Base-by-base conservation (phyloP, 2,329 filamentous ascomycete genomes). In the Coleophoma eucalyptorum region DNA sequence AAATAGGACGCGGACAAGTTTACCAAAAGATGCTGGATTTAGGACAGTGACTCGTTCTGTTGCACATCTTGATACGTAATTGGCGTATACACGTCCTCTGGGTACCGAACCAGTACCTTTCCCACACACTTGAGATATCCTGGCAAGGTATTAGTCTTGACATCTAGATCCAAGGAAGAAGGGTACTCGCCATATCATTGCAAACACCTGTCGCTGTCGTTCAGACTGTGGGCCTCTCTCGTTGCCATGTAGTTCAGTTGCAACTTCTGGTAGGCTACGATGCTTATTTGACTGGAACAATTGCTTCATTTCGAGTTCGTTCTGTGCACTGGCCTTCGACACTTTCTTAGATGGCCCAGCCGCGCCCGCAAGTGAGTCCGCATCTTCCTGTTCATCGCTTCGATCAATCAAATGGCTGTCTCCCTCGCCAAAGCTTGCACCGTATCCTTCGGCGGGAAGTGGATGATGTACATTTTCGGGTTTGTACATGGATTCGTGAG, bases 21-120 rank as follows among this genome's bases (percentile, higher is more conserved):
- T 99, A 50, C 94, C 94, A 70, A 99, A 99, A 26, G 93, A 97
- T 10, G 94, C 94, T 40, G 94, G 94, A 65, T 99, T 99, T 51
- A 99, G 73, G 10, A 96, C 92, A 1, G 94, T 95, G 37, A 97
- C 95, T 64, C 92, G 84, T 66, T 97, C 92, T 5, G 87, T 95
- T 41, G 90, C 92, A 69, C 94, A 99, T 56, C 90, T 84, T 21
- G 89, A 91, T 44, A 93, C 94, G 68, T 99, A 99, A 67, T 92
- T 92, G 53, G 92, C 90, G 69, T 97, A 99, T 2, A 99, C 94
- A 52, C 93, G 81, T 57, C 94, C 94, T 61, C 94, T 81, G 6
- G 94, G 91, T 1, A 97, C 93, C 5, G 94, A 97, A 1, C 86
- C 87, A 66, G 89, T 90, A 41, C 87, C 87, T 55, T 83, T 83